Base-by-base conservation (phyloP, 2,329 filamentous ascomycete genomes). In the Trichophaea hybrida region DNA sequence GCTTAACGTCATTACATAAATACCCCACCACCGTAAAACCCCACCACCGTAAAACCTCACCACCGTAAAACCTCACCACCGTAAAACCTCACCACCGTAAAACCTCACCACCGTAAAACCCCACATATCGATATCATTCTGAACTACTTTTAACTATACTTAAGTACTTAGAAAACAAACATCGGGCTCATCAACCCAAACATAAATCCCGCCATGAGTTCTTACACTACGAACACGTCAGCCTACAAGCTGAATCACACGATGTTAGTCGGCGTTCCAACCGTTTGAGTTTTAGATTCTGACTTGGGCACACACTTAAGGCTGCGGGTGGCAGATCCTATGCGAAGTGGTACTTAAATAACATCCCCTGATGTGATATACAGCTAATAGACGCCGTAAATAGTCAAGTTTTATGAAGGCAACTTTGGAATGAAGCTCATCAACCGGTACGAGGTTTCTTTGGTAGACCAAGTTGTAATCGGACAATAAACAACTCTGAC, bases 321-420 rank as follows among this genome's bases (percentile, higher is more conserved):
- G 88, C 78, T 95, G 71, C 85, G 91, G 72, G 86, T 97, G 71
- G 97, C 97, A 74, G 89, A 98, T 75, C 91, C 91, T 8, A 84
- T 90, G 74, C 81, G 78, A 71, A 88, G 85, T 43, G 74, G 84
- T 85, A 44, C 31, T 40, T 40, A 4, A 53, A 17, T 49, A 24
- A 24, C 24, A 24, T 17, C 34, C 38, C 17, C 3, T 38, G 51
- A 12, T 6, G 10, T 35, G 12, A 53, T 10, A 48, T 40, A 34
- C 24, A 43, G 32, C 32, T 58, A 59, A 13, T 37, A 43, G 34
- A 48, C 43, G n/a, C n/a, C 57, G 7, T 43, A 10, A 6, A 40
- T 70, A 80, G 82, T 97, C 73, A 86, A 91, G 67, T 98, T 94
- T 74, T 98, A 97, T 74, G 84, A 95, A 71, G 62, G 65, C 1